Base-by-base conservation (phyloP, 257 asterid species). In the Leonotis leonurus region DNA sequence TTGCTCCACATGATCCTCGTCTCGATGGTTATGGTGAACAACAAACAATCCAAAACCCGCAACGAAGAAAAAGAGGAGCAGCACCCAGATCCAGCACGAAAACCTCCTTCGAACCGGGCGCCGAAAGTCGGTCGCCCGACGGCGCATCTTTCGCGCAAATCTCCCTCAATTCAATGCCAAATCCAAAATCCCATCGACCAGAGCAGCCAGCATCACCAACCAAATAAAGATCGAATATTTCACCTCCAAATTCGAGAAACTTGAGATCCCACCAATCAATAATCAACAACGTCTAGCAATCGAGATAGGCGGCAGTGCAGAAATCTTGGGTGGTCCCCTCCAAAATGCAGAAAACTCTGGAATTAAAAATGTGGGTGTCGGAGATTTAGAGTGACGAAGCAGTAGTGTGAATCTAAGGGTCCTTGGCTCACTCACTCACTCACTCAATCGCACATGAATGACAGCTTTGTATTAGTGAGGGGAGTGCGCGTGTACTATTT, bases 121-220 rank as follows among this genome's bases (percentile, higher is more conserved):
- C 81, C 95, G 95, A 71, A 76, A 75, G 36, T 85, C 90, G 92
- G 92, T 78, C 67, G 88, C 85, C 90, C 95, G 91, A 83, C 95
- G 88, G 80, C 97, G 80, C 97, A 90, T 87, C 81, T 69, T 81
- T 72, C 64, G 73, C 75, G 70, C 69, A 67, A 73, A 71, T 37
- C 75, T 64, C 65, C 68, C 76, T 41, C 70, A 48, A 56, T 40
- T 62, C 75, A 78, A 70, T 72, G 40, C 71, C 74, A 24, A 73
- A 69, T 65, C 81, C 52, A 61, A 52, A 79, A 61, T 21, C 37
- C 75, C 56, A 67, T 78, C 74, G 25, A 59, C n/a, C n/a, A n/a
- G n/a, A 40, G 44, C 65, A 17, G 22, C 54, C 3, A 7, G 24
- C 22, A 39, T n/a, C n/a, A n/a, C n/a, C n/a, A n/a, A n/a, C n/a